Conservation (phyloP, 2,329 filamentous ascomycete genomes). For the Tolypocladium ovalisporum region DNA sequence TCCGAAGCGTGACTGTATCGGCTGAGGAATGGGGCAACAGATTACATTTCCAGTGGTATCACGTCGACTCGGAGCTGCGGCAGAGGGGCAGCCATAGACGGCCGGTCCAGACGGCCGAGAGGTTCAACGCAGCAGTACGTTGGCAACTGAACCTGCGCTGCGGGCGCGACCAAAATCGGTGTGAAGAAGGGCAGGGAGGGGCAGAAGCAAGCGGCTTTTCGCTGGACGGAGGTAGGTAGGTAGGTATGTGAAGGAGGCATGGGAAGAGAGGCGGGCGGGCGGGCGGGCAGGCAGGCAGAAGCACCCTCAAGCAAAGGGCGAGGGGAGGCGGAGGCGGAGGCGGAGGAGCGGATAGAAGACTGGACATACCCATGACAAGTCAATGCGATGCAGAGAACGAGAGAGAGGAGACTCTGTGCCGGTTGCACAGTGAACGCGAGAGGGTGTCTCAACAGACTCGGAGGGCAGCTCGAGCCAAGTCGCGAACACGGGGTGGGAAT, state of each 20-base stretch:
- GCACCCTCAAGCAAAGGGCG: background rate
- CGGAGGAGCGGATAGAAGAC: constrained; percentile 4
- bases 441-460: constrained; percentile 16
- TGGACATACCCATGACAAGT: constrained; percentile 11
- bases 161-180: background rate
- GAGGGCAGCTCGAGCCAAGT: constrained; percentile 8
- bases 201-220: background rate
- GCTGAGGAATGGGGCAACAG: constrained; percentile 18
- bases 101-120: background rate
- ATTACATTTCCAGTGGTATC: constrained; percentile 24
- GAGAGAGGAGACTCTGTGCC: constrained; percentile 7
- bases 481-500: constrained; percentile 11
- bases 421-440: constrained; percentile 8
- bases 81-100: background rate
- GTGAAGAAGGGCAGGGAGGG: no score
- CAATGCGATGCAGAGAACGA: constrained; percentile 9
- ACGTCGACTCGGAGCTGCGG: constrained; percentile 16
- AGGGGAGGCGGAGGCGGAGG: background rate
- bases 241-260: background rate
- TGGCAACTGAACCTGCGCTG: background rate
- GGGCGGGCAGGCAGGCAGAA: background rate
- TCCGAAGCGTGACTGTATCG: constrained; percentile 12
- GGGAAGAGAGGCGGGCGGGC: background rate
- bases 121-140: background rate
- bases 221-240: background rate